Evolutionary conservation across 495 filamentous ascomycete species (phyloP), one percentile per base, ranked within the genome.

Genomic region (Penicillium paxilli): DNA sequence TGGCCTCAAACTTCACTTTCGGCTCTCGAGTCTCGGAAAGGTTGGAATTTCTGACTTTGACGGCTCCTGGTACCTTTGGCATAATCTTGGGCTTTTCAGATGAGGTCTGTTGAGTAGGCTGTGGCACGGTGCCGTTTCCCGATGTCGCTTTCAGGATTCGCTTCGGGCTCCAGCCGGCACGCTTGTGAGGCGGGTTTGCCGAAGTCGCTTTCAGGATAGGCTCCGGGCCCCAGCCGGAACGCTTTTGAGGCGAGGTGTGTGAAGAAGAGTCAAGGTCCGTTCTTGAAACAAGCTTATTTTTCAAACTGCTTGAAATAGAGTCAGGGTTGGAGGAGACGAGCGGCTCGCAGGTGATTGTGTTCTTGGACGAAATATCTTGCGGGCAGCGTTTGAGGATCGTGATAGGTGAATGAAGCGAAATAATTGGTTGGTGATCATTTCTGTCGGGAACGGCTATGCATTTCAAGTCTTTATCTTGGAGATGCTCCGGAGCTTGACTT

Each of bases 361-460:
- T 38, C 7, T 19, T 23, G 40, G 40, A n/a, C 9, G 11, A 8
- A 21, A 16, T 19, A 24, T 32, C 22, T 11, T 25, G 47, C 2
- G 49, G 20, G 25, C 67, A 44, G 4, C 54, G 57, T 48, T 67
- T 54, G 17, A 64, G 54, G 16, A 67, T 64, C 1, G 55, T 51
- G n/a, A 63, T 44, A n/a, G 51, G 37, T 12, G 56, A 23, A 1
- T 40, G 20, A 33, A 26, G 28, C 21, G 51, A 20, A 42, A 42
- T 28, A 16, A 9, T 4, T 5, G 37, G 23, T n/a, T 20, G 33
- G 6, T 33, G 33, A 10, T 10, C 6, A 30, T 23, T 23, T 8
- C 14, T 14, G 4, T 16, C n/a, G 35, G 16, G 25, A 11, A 33
- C 14, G 17, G 45, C n/a, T 48, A 40, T n/a, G 24, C 20, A 12